Evolutionary conservation across 2,329 filamentous ascomycete genomes (phyloP), one percentile per base, ranked within the genome.

Genomic region (Huntiella savannae): DNA sequence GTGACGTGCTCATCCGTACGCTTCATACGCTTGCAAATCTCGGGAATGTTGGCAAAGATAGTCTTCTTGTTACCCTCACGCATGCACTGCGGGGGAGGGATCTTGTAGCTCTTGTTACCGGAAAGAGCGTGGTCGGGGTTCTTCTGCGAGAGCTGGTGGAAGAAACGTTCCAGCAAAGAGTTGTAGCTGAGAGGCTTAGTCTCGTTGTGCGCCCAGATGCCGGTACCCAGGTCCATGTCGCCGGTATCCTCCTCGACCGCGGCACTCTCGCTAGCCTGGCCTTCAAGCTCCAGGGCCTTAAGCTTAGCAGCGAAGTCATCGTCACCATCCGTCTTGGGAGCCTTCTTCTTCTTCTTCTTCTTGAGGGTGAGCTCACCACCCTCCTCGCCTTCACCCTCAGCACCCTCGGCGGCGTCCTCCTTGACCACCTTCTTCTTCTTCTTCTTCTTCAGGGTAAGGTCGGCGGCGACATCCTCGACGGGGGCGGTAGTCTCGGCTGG

Each of bases 41-140:
- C 91, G 62, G 85, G 77, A 60, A 98, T 91, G 70, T 98, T 98
- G 70, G 88, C 91, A 59, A 98, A 98, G 59, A 98, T 94, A 52
- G 91, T 98, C 79, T 93, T 93, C 77, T 94, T 92, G 78, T 98
- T 98, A 63, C 91, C 91, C 86, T 98, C 91, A 68, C 91, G 87
- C 60, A 96, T 77, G 68, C 91, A 96, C 70, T 98, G 91, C 43
- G 91, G 91, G 45, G 91, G 91, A 45, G 91, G 91, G 56, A 98
- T 98, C 77, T 96, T 96, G 77, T 96, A 98, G 65, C 82, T 92
- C 73, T 86, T 91, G 58, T 79, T 77, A 54, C 85, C 85, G 61
- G 78, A 83, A 52, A 83, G 81, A 53, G 88, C 80, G 58, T 96
- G 81, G 62, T 98, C 91, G 56, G 91, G 91, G 70, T 98, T 93